These are phyloP conservation scores for Tremellales sp. DNA, from an alignment of 1,284 basidiomycete species.

Conservation along the genomic window DNA sequence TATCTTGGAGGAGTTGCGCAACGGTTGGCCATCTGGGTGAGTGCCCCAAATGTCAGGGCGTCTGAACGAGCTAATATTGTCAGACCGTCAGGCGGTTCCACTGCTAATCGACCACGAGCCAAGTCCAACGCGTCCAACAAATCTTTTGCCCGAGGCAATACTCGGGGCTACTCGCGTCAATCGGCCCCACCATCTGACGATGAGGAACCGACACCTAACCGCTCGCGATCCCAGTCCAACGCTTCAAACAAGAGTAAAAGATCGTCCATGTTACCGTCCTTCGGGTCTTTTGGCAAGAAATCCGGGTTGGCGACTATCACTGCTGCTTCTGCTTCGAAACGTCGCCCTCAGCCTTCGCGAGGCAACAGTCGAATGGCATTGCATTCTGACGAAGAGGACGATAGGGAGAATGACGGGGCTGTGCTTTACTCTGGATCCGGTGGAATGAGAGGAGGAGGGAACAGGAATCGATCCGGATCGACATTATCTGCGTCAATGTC, in stretches of 20 bases:
- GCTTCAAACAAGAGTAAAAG: conserved; percentile 33
- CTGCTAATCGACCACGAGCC: conserved; percentile 24
- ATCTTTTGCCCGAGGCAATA: conserved; percentile 11
- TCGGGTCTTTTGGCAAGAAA: conserved; percentile 43
- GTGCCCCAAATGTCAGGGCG: conserved; percentile 29
- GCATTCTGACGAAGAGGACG: conserved; percentile 45
- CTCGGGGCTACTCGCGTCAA: conserved; percentile 1
- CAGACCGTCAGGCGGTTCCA: not conserved
- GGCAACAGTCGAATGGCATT: conserved; percentile 51
- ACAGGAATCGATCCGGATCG: conserved; percentile 13
- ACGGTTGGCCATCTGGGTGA: conserved; percentile 62
- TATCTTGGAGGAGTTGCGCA: conserved; percentile 63
- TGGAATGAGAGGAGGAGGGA: no score
- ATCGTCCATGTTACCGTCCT: conserved; percentile 35
- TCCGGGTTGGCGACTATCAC: conserved; percentile 21
- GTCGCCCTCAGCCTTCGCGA: conserved; percentile 23
- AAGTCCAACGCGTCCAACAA: conserved; percentile 34
- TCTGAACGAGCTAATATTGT: conserved; percentile 1
- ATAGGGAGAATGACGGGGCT: not conserved
- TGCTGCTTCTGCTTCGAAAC: conserved; percentile 11
- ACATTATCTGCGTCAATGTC: conserved; percentile 11
- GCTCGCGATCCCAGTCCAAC: conserved; percentile 40
- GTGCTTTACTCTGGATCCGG: not conserved
- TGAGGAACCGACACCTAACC: conserved; percentile 14
- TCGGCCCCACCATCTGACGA: conserved; percentile 31